Base-by-base conservation (phyloP, 116 monocot genomes). In the Thalassia testudinum region DNA sequence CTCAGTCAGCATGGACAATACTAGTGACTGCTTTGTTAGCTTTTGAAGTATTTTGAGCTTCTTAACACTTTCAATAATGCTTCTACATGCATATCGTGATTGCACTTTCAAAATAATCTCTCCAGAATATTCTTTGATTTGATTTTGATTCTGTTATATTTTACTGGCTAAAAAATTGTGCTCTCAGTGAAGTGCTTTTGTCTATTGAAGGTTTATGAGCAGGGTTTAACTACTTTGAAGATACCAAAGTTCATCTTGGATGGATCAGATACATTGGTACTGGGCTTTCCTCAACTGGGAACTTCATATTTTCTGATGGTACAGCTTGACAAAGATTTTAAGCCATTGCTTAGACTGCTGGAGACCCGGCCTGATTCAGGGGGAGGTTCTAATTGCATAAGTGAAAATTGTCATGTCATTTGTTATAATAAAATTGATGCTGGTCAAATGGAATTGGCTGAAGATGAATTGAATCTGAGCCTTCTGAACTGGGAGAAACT, bases 251-350 rank as follows among this genome's bases (percentile, higher is more conserved):
- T 57, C 43, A 73, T 89, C 20, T 63, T 78, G 61, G 57, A 63
- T 62, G 89, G 85, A 3, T 69, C 82, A 43, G 82, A 85, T 79
- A 27, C 77, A 23, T 65, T 89, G 62, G 30, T 97, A 5, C 75
- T 89, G 85, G 89, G 73, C 1, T 82, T 97, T 73, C 85, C 89
- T 51, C 76, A 82, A 28, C 82, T 77, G 65, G 97, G 81, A 21
- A 68, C 67, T 68, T 74, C 70, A 26, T 97, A 85, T 82, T 89
- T 72, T 82, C 63, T 97, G 50, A 60, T 85, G 60, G 67, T 89
- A 70, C 89, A 97, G 50, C 75, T 97, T 74, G 89, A 97, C 59
- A 85, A 77, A 59, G 85, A 97, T 67, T 85, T 97, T 56, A 81
- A 62, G 37, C 89, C 89, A 21, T 57, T 77, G 49, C 81, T 97